Conservation (phyloP, 768 basidiomycete genomes). For the Hydnomerulius pinastri region DNA sequence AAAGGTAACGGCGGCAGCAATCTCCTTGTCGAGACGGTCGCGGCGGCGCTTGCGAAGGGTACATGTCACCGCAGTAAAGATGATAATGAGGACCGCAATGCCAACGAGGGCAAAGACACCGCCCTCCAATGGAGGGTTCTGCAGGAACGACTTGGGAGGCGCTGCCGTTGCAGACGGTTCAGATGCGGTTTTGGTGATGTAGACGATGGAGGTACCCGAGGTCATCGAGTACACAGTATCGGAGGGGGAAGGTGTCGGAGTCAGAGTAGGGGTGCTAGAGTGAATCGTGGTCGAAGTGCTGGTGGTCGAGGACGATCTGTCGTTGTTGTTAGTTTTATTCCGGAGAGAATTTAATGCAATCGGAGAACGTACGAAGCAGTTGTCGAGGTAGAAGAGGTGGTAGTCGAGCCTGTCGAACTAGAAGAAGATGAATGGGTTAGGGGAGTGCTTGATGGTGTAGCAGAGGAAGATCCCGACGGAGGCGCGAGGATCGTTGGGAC, state of each 20-base stretch:
- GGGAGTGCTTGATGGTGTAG: conserved; percentile 13
- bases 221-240: conserved; percentile 21
- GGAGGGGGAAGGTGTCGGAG: conserved; percentile 21
- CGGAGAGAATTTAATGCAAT: background rate
- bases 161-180: conserved; percentile 24
- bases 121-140: conserved; percentile 66
- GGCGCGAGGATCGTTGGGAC: conserved; percentile 10
- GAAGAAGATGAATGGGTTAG: conserved; percentile 25
- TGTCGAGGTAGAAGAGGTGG: conserved; percentile 9
- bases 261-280: conserved; percentile 6
- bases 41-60: conserved; percentile 50
- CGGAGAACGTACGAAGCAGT: conserved; percentile 21
- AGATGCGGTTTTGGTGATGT: conserved; percentile 34
- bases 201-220: conserved; percentile 27
- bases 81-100: conserved; percentile 45
- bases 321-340: conserved; percentile 4
- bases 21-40: conserved; percentile 35
- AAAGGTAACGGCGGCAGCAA: conserved; percentile 52
- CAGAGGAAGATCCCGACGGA: conserved; percentile 21
- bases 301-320: conserved; percentile 11
- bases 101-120: conserved; percentile 57
- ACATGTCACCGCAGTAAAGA: conserved; percentile 48
- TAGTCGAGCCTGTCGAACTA: conserved; percentile 30
- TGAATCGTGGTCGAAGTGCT: conserved; percentile 11
- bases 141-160: conserved; percentile 48